Evolutionary conservation across 176 grass and related monocot genomes (phyloP).

Genomic region (Eragrostis nindensis): DNA sequence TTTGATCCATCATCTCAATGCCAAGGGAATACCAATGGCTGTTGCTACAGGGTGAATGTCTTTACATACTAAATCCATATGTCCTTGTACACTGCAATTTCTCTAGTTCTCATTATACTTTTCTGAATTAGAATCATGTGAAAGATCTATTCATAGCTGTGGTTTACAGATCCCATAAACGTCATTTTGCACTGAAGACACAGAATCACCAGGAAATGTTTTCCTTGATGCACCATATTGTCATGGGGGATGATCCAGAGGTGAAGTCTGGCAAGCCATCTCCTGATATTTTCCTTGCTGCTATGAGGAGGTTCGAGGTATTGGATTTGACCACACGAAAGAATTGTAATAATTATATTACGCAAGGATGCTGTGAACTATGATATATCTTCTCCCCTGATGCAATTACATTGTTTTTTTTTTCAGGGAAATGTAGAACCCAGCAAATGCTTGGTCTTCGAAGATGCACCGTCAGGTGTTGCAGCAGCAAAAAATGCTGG

Average conservation of each 20-base stretch:
- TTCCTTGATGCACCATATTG: conserved; percentile 80
- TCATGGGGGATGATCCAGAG: conserved; percentile 87
- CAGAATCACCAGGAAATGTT: conserved; percentile 90
- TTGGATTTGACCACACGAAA: neutral
- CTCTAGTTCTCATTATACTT: neutral
- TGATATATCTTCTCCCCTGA: conserved; percentile 24
- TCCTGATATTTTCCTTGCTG: conserved; percentile 93
- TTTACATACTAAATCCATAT: neutral
- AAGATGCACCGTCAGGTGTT: conserved; percentile 90
- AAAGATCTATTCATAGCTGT: neutral
- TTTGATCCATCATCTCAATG: conserved; percentile 78
- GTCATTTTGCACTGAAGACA: conserved; percentile 84
- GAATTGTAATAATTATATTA: neutral
- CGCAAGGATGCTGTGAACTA: neutral
- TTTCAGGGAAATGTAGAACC: conserved; percentile 66
- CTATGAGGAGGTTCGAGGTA: conserved; percentile 84
- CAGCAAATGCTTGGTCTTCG: conserved; percentile 82
- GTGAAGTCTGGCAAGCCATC: conserved; percentile 91
- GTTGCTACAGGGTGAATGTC: conserved; percentile 78
- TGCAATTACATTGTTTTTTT: conserved; percentile 18
- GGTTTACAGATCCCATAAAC: conserved; percentile 69
- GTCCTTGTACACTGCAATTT: neutral
- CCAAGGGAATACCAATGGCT: conserved; percentile 72
- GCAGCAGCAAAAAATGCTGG: conserved; percentile 87
- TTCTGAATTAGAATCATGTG: conserved; percentile 12